Base-by-base conservation (phyloP, 805 yeast species). In the Blastobotrys chiropterorum region DNA sequence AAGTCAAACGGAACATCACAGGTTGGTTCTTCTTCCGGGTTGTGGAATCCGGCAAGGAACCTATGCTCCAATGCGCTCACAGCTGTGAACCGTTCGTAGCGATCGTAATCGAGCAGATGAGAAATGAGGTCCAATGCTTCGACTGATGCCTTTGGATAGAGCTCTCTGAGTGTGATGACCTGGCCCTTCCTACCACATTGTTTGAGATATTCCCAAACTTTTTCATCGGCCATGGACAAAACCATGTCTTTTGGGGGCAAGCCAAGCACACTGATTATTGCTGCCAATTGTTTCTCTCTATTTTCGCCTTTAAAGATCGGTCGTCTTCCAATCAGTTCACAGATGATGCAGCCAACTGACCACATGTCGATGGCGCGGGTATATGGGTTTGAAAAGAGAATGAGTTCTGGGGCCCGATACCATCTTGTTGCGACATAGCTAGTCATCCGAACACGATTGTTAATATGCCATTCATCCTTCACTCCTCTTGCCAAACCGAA, bases 341-440 rank as follows among this genome's bases (percentile, higher is more conserved):
- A 95, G 54, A 90, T 68, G 7, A 90, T 89, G 63, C 97, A 90
- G 1, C 97, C 98, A 7, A 84, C 80, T 0, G 97, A 90, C 98
- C 98, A 90, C 73, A 90, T 74, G 66, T 90, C 98, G 46, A 90
- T 85, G 20, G 76, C 66, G 44, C 57, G 56, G 47, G 61, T 61
- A 50, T 63, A 62, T 30, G 14, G 44, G 30, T 43, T 41, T 19
- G 48, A 21, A 11, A 19, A 30, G 39, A 30, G 17, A 21, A 39
- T 51, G 38, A 90, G 73, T 62, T 90, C 98, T 0, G 98, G 98
- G 0, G 97, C 97, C 44, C 98, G 74, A 62, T 90, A 90, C 96
- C 97, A 90, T 53, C 97, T 71, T 0, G 97, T 90, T 0, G 97
- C 97, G 20, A 90, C 97, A 63, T 90, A 90, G 59, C 55, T 53